Evolutionary conservation across 345 rosid genomes (phyloP).

Genomic region (Aquilaria sinensis): DNA sequence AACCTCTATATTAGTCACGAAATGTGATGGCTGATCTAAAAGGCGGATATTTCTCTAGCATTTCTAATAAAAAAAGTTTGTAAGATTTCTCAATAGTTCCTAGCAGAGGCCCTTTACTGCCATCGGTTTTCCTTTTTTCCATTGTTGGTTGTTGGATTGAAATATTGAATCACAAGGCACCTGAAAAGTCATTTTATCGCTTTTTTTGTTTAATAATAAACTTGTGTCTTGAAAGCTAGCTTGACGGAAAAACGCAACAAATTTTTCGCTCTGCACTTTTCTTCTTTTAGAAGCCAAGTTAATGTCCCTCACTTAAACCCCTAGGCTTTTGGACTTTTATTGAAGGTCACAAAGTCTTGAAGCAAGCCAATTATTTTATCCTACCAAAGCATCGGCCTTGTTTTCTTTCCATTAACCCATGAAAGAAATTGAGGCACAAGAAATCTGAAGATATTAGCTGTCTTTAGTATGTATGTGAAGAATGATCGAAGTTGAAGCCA

Average conservation of each 20-base stretch:
- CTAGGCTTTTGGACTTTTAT: not conserved
- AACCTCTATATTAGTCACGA: too few species aligned
- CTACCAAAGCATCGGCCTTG: too few species aligned
- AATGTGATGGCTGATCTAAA: too few species aligned
- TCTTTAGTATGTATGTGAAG: not conserved
- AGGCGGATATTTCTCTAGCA: too few species aligned
- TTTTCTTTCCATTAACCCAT: not conserved
- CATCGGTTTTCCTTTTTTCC: too few species aligned
- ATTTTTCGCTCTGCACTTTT: conserved; percentile 1
- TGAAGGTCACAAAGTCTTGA: not conserved
- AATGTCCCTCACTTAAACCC: not conserved
- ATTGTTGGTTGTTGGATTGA: not conserved
- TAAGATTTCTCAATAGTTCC: too few species aligned
- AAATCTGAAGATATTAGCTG: not conserved
- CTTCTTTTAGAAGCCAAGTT: conserved; percentile 30
- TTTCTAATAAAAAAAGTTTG: too few species aligned
- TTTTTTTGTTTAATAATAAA: not conserved
- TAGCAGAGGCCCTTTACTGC: too few species aligned
- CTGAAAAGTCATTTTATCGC: not conserved
- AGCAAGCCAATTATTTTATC: not conserved
- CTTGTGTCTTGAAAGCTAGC: not conserved
- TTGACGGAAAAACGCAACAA: not conserved
- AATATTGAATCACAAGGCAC: not conserved
- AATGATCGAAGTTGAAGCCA: too few species aligned
- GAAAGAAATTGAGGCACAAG: not conserved